A percentile compares a stretch with the other conserved stretches of the same genome.
These are phyloP conservation scores for Calonectria crousiana DNA, from an alignment of 2,329 filamentous ascomycete species.

Conservation along the genomic window DNA sequence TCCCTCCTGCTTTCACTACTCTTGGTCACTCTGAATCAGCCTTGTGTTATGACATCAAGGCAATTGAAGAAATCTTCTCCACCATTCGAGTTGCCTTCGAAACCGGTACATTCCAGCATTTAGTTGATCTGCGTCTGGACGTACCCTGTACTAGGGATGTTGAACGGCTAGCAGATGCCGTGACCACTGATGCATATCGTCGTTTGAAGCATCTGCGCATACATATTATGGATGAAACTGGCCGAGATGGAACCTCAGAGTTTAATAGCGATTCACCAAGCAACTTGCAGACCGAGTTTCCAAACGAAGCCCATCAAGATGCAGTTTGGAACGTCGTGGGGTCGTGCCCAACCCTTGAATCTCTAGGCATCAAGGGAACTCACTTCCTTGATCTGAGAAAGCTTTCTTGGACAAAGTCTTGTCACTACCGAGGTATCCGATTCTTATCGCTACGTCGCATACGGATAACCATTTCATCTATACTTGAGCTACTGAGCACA, in stretches of 20 bases:
- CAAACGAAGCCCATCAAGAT: background rate
- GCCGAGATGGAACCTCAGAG: background rate
- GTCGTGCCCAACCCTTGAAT: constrained; percentile 9
- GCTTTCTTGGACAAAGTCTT: background rate
- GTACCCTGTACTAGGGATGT: background rate
- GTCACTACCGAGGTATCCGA: background rate
- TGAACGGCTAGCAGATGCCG: background rate
- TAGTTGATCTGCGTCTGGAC: background rate
- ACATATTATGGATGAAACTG: background rate
- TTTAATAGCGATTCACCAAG: background rate
- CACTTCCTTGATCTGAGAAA: constrained; percentile 1
- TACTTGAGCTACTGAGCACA: background rate
- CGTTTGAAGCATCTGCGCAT: background rate
- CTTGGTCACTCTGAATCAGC: rapidly evolving
- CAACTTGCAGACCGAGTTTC: background rate
- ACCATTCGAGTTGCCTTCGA: background rate
- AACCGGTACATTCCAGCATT: background rate
- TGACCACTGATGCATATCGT: background rate
- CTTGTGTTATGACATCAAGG: background rate
- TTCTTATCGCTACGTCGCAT: background rate
- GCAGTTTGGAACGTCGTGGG: background rate
- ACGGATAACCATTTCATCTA: background rate
- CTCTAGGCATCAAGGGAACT: background rate
- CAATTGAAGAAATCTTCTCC: background rate
- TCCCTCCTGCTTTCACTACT: background rate